These are phyloP conservation scores for Rhizopogon roseolus DNA, from an alignment of 768 basidiomycete species.

Conservation along the genomic window DNA sequence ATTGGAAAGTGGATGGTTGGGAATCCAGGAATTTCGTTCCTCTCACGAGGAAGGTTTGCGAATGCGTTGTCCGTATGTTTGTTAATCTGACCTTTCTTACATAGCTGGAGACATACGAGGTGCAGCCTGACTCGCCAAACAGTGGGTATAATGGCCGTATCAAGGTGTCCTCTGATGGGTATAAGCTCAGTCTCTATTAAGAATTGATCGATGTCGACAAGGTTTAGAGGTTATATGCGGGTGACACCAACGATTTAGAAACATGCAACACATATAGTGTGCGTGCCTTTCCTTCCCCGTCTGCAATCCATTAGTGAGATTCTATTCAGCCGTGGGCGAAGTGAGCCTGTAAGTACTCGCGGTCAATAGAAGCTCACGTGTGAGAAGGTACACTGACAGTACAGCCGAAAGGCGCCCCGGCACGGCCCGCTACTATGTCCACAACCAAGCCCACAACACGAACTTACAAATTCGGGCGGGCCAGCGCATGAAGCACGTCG, in stretches of 20 bases:
- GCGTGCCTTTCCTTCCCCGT: conserved; percentile 11
- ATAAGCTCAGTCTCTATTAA: conserved; percentile 34
- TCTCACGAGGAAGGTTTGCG: conserved; percentile 16
- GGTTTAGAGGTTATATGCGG: conserved; percentile 36
- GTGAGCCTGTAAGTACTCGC: conserved; percentile 29
- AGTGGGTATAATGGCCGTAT: conserved; percentile 17
- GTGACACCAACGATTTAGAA: conserved; percentile 44
- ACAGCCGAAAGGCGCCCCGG: conserved; percentile 54
- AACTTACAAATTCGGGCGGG: conserved; percentile 37
- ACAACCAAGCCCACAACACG: conserved; percentile 37
- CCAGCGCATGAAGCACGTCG: conserved; percentile 40
- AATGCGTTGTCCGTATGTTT: not conserved
- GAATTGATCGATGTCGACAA: conserved; percentile 43
- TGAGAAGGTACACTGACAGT: conserved; percentile 46
- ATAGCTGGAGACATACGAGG: conserved; percentile 17
- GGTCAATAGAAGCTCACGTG: not conserved
- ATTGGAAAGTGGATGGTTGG: conserved; percentile 24
- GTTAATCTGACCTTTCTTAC: not conserved
- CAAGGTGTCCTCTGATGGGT: conserved; percentile 20
- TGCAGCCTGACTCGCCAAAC: conserved; percentile 8
- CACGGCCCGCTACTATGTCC: conserved; percentile 46
- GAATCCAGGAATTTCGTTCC: conserved; percentile 20
- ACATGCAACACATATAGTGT: conserved; percentile 44
- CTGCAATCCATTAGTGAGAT: not conserved
- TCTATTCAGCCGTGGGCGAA: conserved; percentile 45